Base-by-base conservation (phyloP, 1,284 basidiomycete genomes). In the Trametes sp. region DNA sequence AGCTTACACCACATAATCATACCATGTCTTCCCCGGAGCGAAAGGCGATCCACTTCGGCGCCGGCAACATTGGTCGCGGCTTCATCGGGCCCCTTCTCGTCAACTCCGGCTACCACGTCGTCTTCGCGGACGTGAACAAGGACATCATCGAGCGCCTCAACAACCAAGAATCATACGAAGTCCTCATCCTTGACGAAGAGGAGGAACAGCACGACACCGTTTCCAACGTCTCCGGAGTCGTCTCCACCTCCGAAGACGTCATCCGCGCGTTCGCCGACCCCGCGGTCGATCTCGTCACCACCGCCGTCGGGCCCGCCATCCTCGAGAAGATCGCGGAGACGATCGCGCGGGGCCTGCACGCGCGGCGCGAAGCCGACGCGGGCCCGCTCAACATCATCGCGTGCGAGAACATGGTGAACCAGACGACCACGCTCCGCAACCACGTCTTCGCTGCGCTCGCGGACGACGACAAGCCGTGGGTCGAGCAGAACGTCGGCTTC, bases 41-140 rank as follows among this genome's bases (percentile, higher is more conserved):
- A 5, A 72, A 69, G 46, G 74, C 74, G 6, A 68, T 77, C 57
- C 76, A 78, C 63, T 76, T 77, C 54, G 75, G 74, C 19, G 76
- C 78, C 35, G 79, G 79, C 2, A 81, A 80, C 70, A 80, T 81
- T 42, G 79, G 79, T 4, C 75, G 79, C 14, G 79, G 79, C 9
- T 80, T 81, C 69, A 80, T 81, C 50, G 79, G 76, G 1, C 78
- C 79, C 16, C 72, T 80, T 5, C 77, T 81, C 35, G 69, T 71
- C 21, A 66, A 76, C 35, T 77, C 78, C 1, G 77, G 77, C 36
- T 80, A 78, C 65, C 76, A 77, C 64, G 77, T 81, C 63, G 66
- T 74, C 52, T 76, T 76, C 58, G 68, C 74, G 11, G 75, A 75
- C 45, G 68, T 74, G 33, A 57, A 76, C 69, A 66, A 66, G 38